A percentile compares a stretch with the other conserved stretches of the same genome.
Evolutionary conservation across 805 yeast species (phyloP).

Genomic region (Myxozyma melibiosi): DNA sequence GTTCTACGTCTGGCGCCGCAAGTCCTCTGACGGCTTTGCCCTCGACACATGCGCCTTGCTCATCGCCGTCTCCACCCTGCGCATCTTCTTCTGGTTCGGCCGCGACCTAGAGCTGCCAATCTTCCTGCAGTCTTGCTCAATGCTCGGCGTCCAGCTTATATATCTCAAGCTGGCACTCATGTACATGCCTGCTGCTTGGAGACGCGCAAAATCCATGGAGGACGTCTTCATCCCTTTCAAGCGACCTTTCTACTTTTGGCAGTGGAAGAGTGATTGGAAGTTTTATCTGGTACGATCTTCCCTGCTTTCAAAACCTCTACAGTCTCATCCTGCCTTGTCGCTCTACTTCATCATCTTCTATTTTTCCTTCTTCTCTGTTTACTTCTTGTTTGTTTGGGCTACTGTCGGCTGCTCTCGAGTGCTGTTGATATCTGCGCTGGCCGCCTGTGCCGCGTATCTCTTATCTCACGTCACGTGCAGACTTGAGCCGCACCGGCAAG

Average conservation of each 20-base stretch:
- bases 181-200: constrained; percentile 35
- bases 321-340: too few relatives aligned
- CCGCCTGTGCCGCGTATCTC: constrained; percentile 9
- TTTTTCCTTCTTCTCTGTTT: background rate
- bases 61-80: constrained; percentile 72
- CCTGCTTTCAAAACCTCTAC: too few relatives aligned
- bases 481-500: background rate
- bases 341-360: background rate
- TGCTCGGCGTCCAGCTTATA: constrained; percentile 76
- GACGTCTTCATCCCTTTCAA: constrained; percentile 29
- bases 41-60: constrained; percentile 92
- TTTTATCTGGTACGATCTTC: constrained; percentile 49
- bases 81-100: constrained; percentile 75
- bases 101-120: constrained; percentile 81
- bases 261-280: constrained; percentile 64
- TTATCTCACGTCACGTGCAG: constrained; percentile 9
- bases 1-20: constrained; percentile 60
- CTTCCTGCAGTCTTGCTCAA: constrained; percentile 76
- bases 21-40: constrained; percentile 78
- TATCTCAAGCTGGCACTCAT: constrained; percentile 63
- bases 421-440: background rate
- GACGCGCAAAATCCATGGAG: constrained; percentile 22
- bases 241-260: constrained; percentile 78
- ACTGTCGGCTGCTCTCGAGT: background rate
- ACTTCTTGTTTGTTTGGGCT: background rate